These are phyloP conservation scores for Liquidambar formosana DNA, from an alignment of 164 flowering plant species.

Conservation along the genomic window DNA sequence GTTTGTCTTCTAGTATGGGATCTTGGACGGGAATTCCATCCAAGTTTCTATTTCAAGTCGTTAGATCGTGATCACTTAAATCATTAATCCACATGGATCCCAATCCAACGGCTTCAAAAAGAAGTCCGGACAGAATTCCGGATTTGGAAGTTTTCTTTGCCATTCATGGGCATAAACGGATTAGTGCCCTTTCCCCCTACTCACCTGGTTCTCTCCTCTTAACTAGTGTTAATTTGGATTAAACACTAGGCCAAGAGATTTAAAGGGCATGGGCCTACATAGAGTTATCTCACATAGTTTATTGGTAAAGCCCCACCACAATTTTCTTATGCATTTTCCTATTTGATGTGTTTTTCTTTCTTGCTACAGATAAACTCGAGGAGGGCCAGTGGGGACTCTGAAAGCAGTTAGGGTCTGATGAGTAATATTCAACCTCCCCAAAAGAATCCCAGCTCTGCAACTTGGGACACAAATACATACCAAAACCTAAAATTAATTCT, in stretches of 20 bases:
- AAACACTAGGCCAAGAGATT: background rate
- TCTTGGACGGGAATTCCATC: no score
- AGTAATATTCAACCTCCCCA: background rate
- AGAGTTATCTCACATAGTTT: background rate
- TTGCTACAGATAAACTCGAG: background rate
- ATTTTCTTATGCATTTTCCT: constrained; percentile 1
- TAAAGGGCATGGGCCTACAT: background rate
- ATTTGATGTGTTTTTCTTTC: background rate
- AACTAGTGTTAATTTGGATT: no score
- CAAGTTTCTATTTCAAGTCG: no score
- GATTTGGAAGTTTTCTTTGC: no score
- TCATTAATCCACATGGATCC: no score
- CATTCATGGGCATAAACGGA: no score
- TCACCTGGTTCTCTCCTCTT: no score
- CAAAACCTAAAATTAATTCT: background rate
- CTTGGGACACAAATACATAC: background rate
- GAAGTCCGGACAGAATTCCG: no score
- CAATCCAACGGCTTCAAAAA: no score
- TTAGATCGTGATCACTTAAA: no score
- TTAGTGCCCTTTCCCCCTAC: no score
- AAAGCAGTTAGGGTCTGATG: background rate
- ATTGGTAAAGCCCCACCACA: background rate
- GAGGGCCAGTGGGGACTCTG: background rate
- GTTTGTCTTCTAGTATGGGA: no score
- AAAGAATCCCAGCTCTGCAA: constrained; percentile 11